Percentiles rank a stretch among this genome's conserved stretches.
These are phyloP conservation scores for Xylariales sp. DNA, from an alignment of 2,329 filamentous ascomycete genomes.

Conservation along the genomic window DNA sequence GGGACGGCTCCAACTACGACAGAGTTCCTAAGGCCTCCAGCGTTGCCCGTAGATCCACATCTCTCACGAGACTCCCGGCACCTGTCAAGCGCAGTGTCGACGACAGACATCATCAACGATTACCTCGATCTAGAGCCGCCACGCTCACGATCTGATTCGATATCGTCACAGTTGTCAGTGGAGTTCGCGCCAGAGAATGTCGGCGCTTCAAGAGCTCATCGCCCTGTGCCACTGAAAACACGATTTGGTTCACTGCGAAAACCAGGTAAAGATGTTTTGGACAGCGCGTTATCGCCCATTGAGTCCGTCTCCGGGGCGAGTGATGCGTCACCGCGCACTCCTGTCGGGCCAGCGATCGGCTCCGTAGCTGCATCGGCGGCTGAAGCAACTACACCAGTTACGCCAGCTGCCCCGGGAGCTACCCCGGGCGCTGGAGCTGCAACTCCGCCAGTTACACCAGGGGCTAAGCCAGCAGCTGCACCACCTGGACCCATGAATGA, in stretches of 20 bases:
- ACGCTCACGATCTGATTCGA: not conserved
- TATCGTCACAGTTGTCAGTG: not conserved
- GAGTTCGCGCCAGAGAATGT: conserved; percentile 4
- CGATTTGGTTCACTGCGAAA: not conserved
- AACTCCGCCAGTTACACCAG: not conserved
- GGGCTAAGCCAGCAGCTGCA: not conserved
- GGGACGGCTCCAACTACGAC: not conserved
- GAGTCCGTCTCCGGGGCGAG: not conserved
- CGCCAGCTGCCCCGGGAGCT: not conserved
- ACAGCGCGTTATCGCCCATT: not conserved
- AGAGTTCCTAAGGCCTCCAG: not conserved
- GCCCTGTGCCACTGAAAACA: not conserved
- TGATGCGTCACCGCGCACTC: conserved; percentile 1
- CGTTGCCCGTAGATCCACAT: not conserved
- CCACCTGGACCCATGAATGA: conserved; percentile 11
- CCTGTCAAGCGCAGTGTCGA: not conserved
- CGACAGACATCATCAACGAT: conserved; percentile 5
- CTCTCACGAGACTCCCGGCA: conserved; percentile 5
- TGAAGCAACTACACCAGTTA: not conserved
- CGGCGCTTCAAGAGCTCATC: not conserved
- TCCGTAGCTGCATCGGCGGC: too few relatives aligned
- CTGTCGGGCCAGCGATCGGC: not conserved
- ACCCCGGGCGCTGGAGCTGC: not conserved
- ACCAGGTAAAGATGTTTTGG: not conserved
- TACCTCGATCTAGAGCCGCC: not conserved